Conservation (phyloP, 2,329 filamentous ascomycete genomes). For the Fusarium poae region DNA sequence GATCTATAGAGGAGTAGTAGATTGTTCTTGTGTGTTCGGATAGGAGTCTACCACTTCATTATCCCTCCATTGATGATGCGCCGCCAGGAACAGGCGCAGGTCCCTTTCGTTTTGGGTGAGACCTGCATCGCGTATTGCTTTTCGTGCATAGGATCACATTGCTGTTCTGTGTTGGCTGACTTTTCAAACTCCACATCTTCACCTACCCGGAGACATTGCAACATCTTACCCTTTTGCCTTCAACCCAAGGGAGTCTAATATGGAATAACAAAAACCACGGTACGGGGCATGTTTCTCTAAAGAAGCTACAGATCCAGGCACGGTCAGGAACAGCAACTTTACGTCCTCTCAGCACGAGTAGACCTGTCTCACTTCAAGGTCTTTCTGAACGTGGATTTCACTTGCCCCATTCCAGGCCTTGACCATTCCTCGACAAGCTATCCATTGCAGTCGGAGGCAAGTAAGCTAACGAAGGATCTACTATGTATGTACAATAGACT, state of each 20-base stretch:
- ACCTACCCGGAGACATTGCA: slow-evolving; percentile 23
- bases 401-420: slow-evolving; percentile 44
- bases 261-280: slow-evolving; percentile 20
- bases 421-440: slow-evolving; percentile 43
- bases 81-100: slow-evolving; percentile 39
- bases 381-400: slow-evolving; percentile 47
- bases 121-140: slow-evolving; percentile 42
- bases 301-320: slow-evolving; percentile 32
- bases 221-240: slow-evolving; percentile 12
- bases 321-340: slow-evolving; percentile 38
- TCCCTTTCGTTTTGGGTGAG: slow-evolving; percentile 38
- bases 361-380: slow-evolving; percentile 30
- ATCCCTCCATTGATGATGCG: slow-evolving; percentile 13
- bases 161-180: slow-evolving; percentile 18
- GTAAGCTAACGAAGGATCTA: slow-evolving; percentile 18
- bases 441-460: slow-evolving; percentile 46
- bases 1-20: slow-evolving; percentile 3
- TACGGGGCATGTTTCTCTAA: slow-evolving; percentile 36
- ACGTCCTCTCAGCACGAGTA: slow-evolving; percentile 43
- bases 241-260: slow-evolving; percentile 34
- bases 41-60: slow-evolving; percentile 2
- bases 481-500: slow-evolving; percentile 14
- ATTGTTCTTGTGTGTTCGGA: slow-evolving; percentile 1
- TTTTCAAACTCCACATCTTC: slow-evolving; percentile 41
- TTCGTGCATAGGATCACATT: slow-evolving; percentile 33